phyloP scores from a whole-genome alignment of 495 filamentous ascomycete genomes.

The Cercophora sp. region DNA sequence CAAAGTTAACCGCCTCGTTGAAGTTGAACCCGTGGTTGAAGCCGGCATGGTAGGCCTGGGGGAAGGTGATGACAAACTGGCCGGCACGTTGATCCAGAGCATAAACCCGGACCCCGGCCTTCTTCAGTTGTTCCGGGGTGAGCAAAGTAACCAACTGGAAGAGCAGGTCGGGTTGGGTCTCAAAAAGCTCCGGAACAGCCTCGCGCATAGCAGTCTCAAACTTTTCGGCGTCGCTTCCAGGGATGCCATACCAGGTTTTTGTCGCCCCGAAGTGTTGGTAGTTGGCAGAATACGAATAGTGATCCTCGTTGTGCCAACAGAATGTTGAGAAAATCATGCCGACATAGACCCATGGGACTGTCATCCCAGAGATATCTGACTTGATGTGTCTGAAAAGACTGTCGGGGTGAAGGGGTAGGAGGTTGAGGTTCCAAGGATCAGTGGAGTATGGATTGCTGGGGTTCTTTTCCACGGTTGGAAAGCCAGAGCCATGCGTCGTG shows the following conservation, averaged over 20 bases:
- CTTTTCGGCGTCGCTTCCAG: constrained; percentile 84
- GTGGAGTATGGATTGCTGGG: constrained; percentile 79
- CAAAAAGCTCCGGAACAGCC: constrained; percentile 93
- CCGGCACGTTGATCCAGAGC: constrained; percentile 92
- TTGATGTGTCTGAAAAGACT: constrained; percentile 97
- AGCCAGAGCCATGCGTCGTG: constrained; percentile 95
- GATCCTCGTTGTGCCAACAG: constrained; percentile 99
- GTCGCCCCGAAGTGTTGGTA: constrained; percentile 99
- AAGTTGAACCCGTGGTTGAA: constrained; percentile 99
- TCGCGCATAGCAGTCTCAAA: constrained; percentile 95
- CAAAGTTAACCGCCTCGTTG: constrained; percentile 99
- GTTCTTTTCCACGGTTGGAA: constrained; percentile 90
- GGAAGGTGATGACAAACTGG: constrained; percentile 93
- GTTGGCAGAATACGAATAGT: constrained; percentile 96
- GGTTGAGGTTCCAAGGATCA: constrained; percentile 95
- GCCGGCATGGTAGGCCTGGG: constrained; percentile 85
- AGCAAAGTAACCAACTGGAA: constrained; percentile 96
- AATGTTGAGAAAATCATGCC: constrained; percentile 99
- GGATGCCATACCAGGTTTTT: constrained; percentile 99
- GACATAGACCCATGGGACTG: constrained; percentile 99
- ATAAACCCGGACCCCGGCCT: constrained; percentile 89
- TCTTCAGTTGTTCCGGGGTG: constrained; percentile 89
- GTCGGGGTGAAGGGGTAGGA: constrained; percentile 83
- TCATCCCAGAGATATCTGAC: constrained; percentile 99
- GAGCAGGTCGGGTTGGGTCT: constrained; percentile 92